Evolutionary conservation across 1,284 basidiomycete species (phyloP), one percentile per base, ranked within the genome.

Genomic region (Sporisorium reilianum): DNA sequence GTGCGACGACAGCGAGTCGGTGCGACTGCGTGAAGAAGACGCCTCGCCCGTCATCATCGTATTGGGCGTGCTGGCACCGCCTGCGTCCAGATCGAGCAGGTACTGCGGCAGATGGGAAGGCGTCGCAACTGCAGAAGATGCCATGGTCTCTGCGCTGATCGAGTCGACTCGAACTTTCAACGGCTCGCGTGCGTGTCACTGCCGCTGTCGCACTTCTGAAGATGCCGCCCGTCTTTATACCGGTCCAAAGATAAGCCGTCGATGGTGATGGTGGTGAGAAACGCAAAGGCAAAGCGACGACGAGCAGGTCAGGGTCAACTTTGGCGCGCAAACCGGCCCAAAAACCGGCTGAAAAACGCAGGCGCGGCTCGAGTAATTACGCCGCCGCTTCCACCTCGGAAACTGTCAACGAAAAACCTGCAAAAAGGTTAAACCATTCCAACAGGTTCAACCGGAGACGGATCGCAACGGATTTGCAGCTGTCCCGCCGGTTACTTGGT

Each of bases 1-100:
- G 7, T 57, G 59, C 7, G 67, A 70, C 1, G 67, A 64, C 11
- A 36, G 18, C n/a, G 67, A 70, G 41, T 64, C 57, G 50, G 62
- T 61, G 14, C 62, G 62, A 7, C 61, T 44, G 4, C 66, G 44
- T 1, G 62, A 70, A 6, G 62, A 64, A 14, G 61, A 60, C 3
- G 57, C 49, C 45, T 56, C 57, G 16, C 44, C 45, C 1, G 62
- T 60, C 67, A 70, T 70, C 16, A 25, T 56, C 12, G 52, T 53
- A n/a, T 61, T 60, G 3, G 67, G 57, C 3, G 61, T 64, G 3
- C 26, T 52, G 23, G 55, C 18, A 9, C 61, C 56, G 26, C 34
- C 44, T 5, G 51, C 32, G 11, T 11, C 32, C 3, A n/a, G 16
- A 20, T 41, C 49, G 22, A 30, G 42, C 11, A 34, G 22, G 16